phyloP scores from a whole-genome alignment of 140 eudicot genomes.

The Bidens hawaiensis region DNA sequence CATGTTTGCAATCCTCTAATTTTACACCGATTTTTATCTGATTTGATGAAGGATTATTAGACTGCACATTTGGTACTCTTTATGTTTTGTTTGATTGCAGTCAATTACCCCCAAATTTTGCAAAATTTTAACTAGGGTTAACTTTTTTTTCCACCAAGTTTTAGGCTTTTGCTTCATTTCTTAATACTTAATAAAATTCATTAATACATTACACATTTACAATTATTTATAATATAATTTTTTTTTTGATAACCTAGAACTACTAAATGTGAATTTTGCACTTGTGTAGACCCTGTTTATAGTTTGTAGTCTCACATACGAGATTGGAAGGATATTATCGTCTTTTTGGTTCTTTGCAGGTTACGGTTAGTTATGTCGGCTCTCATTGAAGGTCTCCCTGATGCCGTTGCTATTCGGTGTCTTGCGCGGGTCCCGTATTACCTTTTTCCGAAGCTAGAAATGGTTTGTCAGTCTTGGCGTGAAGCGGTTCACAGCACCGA shows the following conservation, averaged over 20 bases:
- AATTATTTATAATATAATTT: neutral
- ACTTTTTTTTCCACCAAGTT: neutral
- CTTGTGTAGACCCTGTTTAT: too few species aligned
- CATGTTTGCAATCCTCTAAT: too few species aligned
- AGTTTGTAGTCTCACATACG: too few species aligned
- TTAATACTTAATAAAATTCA: neutral
- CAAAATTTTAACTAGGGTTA: constrained; percentile 12
- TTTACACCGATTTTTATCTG: neutral
- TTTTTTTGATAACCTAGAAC: neutral
- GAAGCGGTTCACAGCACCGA: constrained; percentile 73
- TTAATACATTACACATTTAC: neutral
- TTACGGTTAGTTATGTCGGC: constrained; percentile 53
- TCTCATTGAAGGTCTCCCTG: constrained; percentile 93
- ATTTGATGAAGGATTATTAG: constrained; percentile 6
- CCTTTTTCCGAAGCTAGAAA: constrained; percentile 67
- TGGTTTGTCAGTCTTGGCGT: constrained; percentile 84
- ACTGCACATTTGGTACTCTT: neutral
- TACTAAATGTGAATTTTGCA: neutral
- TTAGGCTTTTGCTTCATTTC: neutral
- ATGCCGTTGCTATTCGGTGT: constrained; percentile 85
- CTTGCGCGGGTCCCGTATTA: constrained; percentile 88
- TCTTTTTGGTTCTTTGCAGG: constrained; percentile 12
- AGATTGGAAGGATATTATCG: constrained; percentile 5
- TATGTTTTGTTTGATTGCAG: neutral
- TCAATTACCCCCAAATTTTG: neutral